Evolutionary conservation across 768 basidiomycete species (phyloP).

Genomic region (Sarcodon aspratus): DNA sequence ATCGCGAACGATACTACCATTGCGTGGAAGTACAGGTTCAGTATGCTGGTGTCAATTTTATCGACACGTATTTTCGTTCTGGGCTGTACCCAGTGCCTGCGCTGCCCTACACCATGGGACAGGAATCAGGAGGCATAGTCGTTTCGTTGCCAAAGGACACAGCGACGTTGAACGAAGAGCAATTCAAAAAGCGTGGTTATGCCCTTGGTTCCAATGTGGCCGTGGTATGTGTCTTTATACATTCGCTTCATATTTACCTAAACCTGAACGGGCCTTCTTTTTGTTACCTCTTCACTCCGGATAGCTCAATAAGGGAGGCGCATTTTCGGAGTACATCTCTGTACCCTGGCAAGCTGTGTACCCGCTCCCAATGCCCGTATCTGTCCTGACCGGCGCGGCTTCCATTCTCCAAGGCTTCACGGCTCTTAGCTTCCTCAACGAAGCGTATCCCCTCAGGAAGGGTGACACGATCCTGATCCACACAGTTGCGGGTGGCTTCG

Average conservation of each 20-base stretch:
- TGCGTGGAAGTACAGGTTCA: slow-evolving; percentile 33
- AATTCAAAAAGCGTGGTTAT: slow-evolving; percentile 54
- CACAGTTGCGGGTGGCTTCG: slow-evolving; percentile 86
- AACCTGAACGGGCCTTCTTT: too few species aligned
- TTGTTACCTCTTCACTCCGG: neutral
- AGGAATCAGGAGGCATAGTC: slow-evolving; percentile 71
- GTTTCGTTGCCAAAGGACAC: slow-evolving; percentile 62
- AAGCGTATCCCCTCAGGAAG: slow-evolving; percentile 74
- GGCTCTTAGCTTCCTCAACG: slow-evolving; percentile 63
- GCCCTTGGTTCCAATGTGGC: slow-evolving; percentile 64
- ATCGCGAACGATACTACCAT: neutral
- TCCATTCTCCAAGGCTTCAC: slow-evolving; percentile 65
- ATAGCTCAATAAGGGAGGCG: slow-evolving; percentile 29
- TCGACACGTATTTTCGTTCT: slow-evolving; percentile 73
- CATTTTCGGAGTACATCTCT: slow-evolving; percentile 63
- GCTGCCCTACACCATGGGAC: slow-evolving; percentile 63
- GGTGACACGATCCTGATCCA: slow-evolving; percentile 76
- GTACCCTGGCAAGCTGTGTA: slow-evolving; percentile 47
- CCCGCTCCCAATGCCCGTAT: slow-evolving; percentile 48
- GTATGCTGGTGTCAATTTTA: slow-evolving; percentile 80
- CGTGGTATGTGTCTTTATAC: slow-evolving; percentile 33
- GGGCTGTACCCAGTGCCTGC: slow-evolving; percentile 51
- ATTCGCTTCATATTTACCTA: neutral
- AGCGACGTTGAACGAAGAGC: slow-evolving; percentile 43
- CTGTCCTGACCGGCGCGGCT: slow-evolving; percentile 52